Conservation (phyloP, 495 filamentous ascomycete species). For the Penicillium psychrofluorescens region DNA sequence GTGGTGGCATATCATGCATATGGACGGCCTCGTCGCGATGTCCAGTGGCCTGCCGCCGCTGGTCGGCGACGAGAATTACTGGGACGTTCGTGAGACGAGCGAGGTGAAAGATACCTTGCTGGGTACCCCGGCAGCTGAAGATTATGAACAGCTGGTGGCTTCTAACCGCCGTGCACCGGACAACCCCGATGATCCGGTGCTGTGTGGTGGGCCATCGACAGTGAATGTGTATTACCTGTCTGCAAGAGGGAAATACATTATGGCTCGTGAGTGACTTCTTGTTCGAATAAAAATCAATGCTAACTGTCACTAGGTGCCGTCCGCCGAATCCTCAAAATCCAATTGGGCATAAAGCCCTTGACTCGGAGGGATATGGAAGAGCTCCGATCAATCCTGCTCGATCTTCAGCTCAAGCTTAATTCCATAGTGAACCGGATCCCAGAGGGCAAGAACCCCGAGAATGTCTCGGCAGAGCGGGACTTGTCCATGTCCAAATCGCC, state of each 20-base stretch:
- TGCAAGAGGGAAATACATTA: slow-evolving; percentile 38
- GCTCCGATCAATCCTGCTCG: slow-evolving; percentile 33
- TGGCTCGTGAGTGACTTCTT: slow-evolving; percentile 31
- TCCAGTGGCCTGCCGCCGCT: slow-evolving; percentile 39
- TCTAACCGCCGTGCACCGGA: slow-evolving; percentile 27
- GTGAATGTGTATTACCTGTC: slow-evolving; percentile 44
- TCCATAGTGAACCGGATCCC: slow-evolving; percentile 38
- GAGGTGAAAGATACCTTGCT: slow-evolving; percentile 41
- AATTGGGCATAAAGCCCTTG: slow-evolving; percentile 37
- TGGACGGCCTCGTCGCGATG: slow-evolving; percentile 50
- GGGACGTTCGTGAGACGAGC: slow-evolving; percentile 39
- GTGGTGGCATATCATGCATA: slow-evolving; percentile 69
- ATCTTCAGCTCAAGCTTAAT: slow-evolving; percentile 38
- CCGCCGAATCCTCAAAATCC: slow-evolving; percentile 38
- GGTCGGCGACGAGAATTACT: slow-evolving; percentile 38
- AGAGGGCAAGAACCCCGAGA: slow-evolving; percentile 6
- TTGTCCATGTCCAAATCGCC: slow-evolving; percentile 27
- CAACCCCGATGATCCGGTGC: slow-evolving; percentile 36
- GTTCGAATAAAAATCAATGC: slow-evolving; percentile 4
- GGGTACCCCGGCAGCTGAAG: slow-evolving; percentile 30
- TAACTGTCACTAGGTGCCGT: slow-evolving; percentile 27
- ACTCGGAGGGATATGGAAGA: slow-evolving; percentile 41
- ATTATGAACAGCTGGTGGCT: slow-evolving; percentile 27
- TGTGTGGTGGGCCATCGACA: slow-evolving; percentile 39
- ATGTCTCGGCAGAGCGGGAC: slow-evolving; percentile 11